Evolutionary conservation across 1,284 basidiomycete species (phyloP).

Genomic region (Fistulinella cinereoalba): DNA sequence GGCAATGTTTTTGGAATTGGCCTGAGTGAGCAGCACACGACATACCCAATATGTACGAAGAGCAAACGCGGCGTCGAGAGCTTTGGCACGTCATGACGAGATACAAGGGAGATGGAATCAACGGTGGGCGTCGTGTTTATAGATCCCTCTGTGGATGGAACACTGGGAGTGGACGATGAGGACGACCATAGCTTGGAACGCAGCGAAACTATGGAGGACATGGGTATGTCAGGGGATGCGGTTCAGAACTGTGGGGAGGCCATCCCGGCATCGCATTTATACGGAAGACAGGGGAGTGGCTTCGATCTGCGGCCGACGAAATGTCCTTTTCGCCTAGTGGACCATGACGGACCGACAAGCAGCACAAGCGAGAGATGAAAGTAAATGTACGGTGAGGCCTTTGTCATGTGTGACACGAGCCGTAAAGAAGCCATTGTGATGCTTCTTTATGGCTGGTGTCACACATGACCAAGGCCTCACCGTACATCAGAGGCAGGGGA

Average conservation of each 20-base stretch:
- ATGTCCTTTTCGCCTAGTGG: slow-evolving; percentile 17
- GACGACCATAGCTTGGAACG: slow-evolving; percentile 18
- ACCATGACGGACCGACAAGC: slow-evolving; percentile 12
- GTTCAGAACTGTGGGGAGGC: slow-evolving; percentile 2
- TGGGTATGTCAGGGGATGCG: slow-evolving; percentile 14
- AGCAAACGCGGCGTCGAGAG: slow-evolving; percentile 50
- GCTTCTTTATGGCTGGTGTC: slow-evolving; percentile 31
- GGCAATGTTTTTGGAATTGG: slow-evolving; percentile 8
- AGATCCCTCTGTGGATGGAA: slow-evolving; percentile 23
- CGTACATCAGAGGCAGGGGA: slow-evolving; percentile 15
- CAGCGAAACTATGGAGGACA: slow-evolving; percentile 14
- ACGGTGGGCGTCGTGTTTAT: slow-evolving; percentile 13
- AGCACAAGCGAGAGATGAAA: slow-evolving; percentile 29
- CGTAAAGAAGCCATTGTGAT: slow-evolving; percentile 31
- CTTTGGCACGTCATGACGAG: slow-evolving; percentile 17
- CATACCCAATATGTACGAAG: slow-evolving; percentile 55
- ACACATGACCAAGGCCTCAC: slow-evolving; percentile 28
- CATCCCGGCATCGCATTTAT: slow-evolving; percentile 25
- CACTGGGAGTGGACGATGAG: slow-evolving; percentile 4
- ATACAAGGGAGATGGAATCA: slow-evolving; percentile 27
- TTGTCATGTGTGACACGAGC: slow-evolving; percentile 29
- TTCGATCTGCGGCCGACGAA: slow-evolving; percentile 15
- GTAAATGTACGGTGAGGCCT: slow-evolving; percentile 20
- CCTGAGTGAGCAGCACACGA: slow-evolving; percentile 4
- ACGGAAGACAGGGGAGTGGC: slow-evolving; percentile 15